A percentile compares a stretch with the other conserved stretches of the same genome.
Conservation (phyloP, 2,329 filamentous ascomycete species). For the Monosporascus sp. region DNA sequence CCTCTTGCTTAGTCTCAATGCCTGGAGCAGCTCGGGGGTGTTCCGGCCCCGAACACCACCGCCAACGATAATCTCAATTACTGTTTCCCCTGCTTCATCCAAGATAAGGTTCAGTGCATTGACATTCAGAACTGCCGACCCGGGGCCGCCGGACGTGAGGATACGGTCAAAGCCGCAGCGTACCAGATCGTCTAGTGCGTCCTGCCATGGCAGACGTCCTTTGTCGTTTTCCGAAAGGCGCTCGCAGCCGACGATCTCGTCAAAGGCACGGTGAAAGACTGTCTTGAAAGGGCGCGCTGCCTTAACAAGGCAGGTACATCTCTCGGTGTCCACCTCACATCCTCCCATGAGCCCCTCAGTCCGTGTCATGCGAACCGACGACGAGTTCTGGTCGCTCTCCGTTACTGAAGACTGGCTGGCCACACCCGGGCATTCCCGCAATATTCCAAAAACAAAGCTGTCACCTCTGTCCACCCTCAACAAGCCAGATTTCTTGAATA, state of each 20-base stretch:
- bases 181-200: conserved; percentile 30
- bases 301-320: conserved; percentile 35
- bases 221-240: conserved; percentile 1
- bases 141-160: conserved; percentile 47
- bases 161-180: conserved; percentile 44
- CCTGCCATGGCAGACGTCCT: conserved; percentile 10
- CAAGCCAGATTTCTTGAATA: conserved; percentile 31
- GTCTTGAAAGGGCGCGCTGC: conserved; percentile 37
- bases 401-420: too few species aligned
- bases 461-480: conserved; percentile 39
- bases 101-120: conserved; percentile 32
- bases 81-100: conserved; percentile 10
- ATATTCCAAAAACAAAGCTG: conserved; percentile 51
- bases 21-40: conserved; percentile 21
- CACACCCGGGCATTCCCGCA: conserved; percentile 14
- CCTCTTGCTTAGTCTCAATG: conserved; percentile 19
- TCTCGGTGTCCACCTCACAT: conserved; percentile 32
- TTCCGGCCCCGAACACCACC: conserved; percentile 45
- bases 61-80: conserved; percentile 45
- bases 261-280: conserved; percentile 54
- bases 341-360: neutral
- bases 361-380: too few species aligned
- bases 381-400: too few species aligned
- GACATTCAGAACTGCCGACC: conserved; percentile 35
- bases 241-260: conserved; percentile 33